Evolutionary conservation across 139 green algal genomes (phyloP), one percentile per base, ranked within the genome.

Genomic region (Diplosphaera chodatii): DNA sequence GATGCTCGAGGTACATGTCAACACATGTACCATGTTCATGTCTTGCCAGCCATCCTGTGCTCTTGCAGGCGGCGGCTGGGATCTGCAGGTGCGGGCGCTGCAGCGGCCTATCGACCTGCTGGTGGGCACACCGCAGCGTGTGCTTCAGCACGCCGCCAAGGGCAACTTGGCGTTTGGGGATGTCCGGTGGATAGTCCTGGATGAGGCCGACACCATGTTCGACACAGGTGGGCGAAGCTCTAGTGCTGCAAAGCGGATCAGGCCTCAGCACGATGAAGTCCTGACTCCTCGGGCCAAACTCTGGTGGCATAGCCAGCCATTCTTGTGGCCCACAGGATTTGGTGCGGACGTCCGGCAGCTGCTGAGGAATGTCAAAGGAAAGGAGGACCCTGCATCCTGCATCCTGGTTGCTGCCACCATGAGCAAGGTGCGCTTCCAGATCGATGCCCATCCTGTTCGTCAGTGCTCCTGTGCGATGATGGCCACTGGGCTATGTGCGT

Each of bases 171-270:
- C 80, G 64, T 89, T 90, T 62, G 84, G 90, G 5, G 92, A 98
- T 77, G 86, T 98, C 18, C 76, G 74, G 41, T 78, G 78, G 59
- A 65, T 79, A 65, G 92, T 98, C 5, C 76, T 99, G 29, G 95
- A 99, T 78, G 95, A 99, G 78, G 95, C 95, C 0, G 95, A 99
- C 86, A 99, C 95, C 34, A 93, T 99, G 82, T 93, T 98, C 70
- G 92, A 96, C 72, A 37, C 48, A 27, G 48, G 48, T 59, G n/a
- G n/a, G n/a, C n/a, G 48, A 23, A 25, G 10, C 48, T 23, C 10
- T 25, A n/a, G n/a, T n/a, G n/a, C n/a, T n/a, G n/a, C n/a, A n/a
- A n/a, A n/a, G n/a, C n/a, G n/a, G n/a, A n/a, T n/a, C n/a, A n/a
- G n/a, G n/a, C n/a, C n/a, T n/a, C n/a, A n/a, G n/a, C n/a, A n/a